Evolutionary conservation across 2,329 filamentous ascomycete species (phyloP).

Genomic region (Macrophomina pseudophaseolina): DNA sequence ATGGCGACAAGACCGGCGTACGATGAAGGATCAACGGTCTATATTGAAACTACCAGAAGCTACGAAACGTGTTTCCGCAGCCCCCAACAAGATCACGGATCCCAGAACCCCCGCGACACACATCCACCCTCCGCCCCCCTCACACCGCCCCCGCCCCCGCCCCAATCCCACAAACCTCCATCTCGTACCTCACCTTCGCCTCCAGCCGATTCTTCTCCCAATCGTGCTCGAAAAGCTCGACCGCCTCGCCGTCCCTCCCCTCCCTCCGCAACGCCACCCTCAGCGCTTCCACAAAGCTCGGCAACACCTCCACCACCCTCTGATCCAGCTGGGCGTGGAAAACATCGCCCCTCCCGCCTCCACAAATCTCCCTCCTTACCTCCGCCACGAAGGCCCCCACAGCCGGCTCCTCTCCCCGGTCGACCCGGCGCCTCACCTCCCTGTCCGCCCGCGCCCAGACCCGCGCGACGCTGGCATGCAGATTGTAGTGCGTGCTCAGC

Average conservation of each 20-base stretch:
- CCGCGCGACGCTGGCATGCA: slow-evolving; percentile 37
- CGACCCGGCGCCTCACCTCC: slow-evolving; percentile 9
- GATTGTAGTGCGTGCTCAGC: slow-evolving; percentile 34
- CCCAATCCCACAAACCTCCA: slow-evolving; percentile 19
- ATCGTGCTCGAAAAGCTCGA: slow-evolving; percentile 32
- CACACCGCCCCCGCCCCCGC: neutral
- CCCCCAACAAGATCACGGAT: too few relatives aligned
- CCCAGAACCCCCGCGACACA: too few relatives aligned
- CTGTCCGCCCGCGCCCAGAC: slow-evolving; percentile 32
- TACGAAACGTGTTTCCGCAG: too few relatives aligned
- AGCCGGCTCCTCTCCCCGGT: slow-evolving; percentile 20
- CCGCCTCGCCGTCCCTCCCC: slow-evolving; percentile 28
- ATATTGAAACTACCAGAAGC: too few relatives aligned
- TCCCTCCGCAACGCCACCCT: slow-evolving; percentile 31
- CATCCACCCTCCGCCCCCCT: neutral
- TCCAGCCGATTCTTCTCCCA: slow-evolving; percentile 34
- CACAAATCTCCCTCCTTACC: slow-evolving; percentile 33
- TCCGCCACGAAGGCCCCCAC: slow-evolving; percentile 29
- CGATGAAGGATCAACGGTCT: too few relatives aligned
- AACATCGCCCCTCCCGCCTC: slow-evolving; percentile 34
- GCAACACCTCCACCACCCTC: slow-evolving; percentile 31
- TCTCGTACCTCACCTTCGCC: slow-evolving; percentile 34
- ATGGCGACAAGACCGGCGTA: too few relatives aligned
- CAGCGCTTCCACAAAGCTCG: slow-evolving; percentile 37
- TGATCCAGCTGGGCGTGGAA: slow-evolving; percentile 31